Evolutionary conservation across 768 basidiomycete species (phyloP).

Genomic region (Suillus decipiens): DNA sequence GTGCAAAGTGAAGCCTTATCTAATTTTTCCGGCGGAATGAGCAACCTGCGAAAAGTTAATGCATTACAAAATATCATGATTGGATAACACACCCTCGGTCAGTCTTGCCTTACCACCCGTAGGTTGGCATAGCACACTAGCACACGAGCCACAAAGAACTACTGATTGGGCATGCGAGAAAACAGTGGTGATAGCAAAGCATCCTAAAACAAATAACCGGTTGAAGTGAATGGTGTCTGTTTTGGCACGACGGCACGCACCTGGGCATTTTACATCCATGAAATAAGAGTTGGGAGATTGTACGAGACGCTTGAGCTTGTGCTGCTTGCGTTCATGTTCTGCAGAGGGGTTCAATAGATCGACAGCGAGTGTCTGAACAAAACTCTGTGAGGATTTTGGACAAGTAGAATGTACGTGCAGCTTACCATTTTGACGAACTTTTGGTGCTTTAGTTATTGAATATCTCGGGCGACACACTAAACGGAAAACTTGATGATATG

Average conservation of each 20-base stretch:
- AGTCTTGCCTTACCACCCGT: slow-evolving; percentile 97
- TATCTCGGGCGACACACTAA: neutral
- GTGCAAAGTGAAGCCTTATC: slow-evolving; percentile 9
- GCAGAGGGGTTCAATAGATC: slow-evolving; percentile 96
- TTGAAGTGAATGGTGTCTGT: slow-evolving; percentile 4
- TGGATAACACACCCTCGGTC: slow-evolving; percentile 80
- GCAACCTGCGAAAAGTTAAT: slow-evolving; percentile 60
- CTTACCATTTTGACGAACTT: slow-evolving; percentile 4
- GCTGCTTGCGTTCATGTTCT: slow-evolving; percentile 83
- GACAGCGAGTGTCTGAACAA: slow-evolving; percentile 87
- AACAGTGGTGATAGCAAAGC: slow-evolving; percentile 94
- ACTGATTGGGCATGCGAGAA: slow-evolving; percentile 99
- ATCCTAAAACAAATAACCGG: slow-evolving; percentile 52
- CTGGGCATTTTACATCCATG: slow-evolving; percentile 99
- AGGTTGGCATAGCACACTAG: slow-evolving; percentile 94
- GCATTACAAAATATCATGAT: slow-evolving; percentile 1
- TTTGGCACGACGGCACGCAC: slow-evolving; percentile 43
- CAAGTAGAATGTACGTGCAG: neutral
- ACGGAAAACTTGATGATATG: slow-evolving; percentile 5
- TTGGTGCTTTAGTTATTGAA: neutral
- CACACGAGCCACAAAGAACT: slow-evolving; percentile 90
- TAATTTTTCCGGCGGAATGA: slow-evolving; percentile 98
- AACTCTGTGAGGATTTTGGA: neutral
- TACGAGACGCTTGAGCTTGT: slow-evolving; percentile 99
- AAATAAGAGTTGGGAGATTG: slow-evolving; percentile 99